Percentiles rank a stretch among this genome's conserved stretches.
These are phyloP conservation scores for Phaeophleospora eucalypticola DNA, from an alignment of 2,329 filamentous ascomycete genomes.

Conservation along the genomic window DNA sequence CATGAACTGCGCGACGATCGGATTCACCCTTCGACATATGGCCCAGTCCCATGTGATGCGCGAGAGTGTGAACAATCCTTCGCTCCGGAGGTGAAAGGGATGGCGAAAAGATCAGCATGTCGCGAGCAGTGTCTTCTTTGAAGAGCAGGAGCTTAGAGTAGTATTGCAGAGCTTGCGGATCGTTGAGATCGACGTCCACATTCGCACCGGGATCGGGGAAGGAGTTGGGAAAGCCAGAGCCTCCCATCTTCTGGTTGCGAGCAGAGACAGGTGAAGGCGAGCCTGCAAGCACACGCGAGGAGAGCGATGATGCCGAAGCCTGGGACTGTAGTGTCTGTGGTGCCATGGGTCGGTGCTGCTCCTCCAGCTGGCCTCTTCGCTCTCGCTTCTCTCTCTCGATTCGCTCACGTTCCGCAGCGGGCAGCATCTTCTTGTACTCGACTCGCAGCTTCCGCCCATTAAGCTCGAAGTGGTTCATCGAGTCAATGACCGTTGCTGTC, in stretches of 20 bases:
- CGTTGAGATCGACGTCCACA: slow-evolving; percentile 80
- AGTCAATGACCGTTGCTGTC: slow-evolving; percentile 85
- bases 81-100: slow-evolving; percentile 78
- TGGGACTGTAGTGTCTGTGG: slow-evolving; percentile 70
- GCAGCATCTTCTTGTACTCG: slow-evolving; percentile 99
- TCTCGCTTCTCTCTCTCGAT: slow-evolving; percentile 97
- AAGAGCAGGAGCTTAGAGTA: slow-evolving; percentile 90
- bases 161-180: slow-evolving; percentile 78
- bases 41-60: slow-evolving; percentile 88
- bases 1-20: slow-evolving; percentile 83
- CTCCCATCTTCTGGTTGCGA: slow-evolving; percentile 42
- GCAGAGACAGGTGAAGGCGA: slow-evolving; percentile 66
- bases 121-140: slow-evolving; percentile 71
- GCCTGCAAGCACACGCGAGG: slow-evolving; percentile 53
- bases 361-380: slow-evolving; percentile 89
- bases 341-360: slow-evolving; percentile 79
- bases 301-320: slow-evolving; percentile 77
- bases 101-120: slow-evolving; percentile 78
- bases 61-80: slow-evolving; percentile 86
- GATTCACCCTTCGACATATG: slow-evolving; percentile 87
- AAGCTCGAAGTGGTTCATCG: slow-evolving; percentile 92
- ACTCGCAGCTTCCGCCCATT: slow-evolving; percentile 91
- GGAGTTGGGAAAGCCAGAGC: slow-evolving; percentile 29
- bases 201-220: slow-evolving; percentile 19
- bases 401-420: slow-evolving; percentile 85